phyloP scores from a whole-genome alignment of 768 basidiomycete genomes.

The Lactarius akahatsu region DNA sequence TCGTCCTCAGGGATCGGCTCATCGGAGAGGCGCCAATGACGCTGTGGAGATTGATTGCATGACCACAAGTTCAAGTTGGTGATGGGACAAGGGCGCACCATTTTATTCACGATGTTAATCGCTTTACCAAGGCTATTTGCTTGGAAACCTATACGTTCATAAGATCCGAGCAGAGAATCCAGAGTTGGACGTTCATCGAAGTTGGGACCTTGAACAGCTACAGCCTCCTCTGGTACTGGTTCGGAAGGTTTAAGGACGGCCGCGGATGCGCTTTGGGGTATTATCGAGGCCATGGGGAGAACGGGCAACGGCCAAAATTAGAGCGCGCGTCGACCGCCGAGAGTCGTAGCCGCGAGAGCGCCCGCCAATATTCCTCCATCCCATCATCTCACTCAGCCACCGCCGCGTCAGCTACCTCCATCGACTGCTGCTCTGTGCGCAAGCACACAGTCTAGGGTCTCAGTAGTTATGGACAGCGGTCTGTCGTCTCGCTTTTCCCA shows the following conservation, averaged over 20 bases:
- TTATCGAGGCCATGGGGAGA: constrained; percentile 17
- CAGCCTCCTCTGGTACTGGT: constrained; percentile 59
- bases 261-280: constrained; percentile 63
- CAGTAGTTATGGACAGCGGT: constrained; percentile 5
- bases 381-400: constrained; percentile 8
- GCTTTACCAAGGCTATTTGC: constrained; percentile 90
- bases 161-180: constrained; percentile 67
- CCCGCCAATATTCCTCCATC: constrained; percentile 7
- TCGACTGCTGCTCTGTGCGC: neutral
- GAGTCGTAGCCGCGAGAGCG: constrained; percentile 6
- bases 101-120: constrained; percentile 87
- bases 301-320: neutral
- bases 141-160: constrained; percentile 94
- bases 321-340: neutral
- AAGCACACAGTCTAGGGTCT: neutral
- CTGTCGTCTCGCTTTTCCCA: constrained; percentile 4
- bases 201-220: constrained; percentile 84
- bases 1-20: constrained; percentile 74
- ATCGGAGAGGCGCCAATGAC: constrained; percentile 86
- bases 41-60: constrained; percentile 43
- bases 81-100: constrained; percentile 54
- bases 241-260: constrained; percentile 79
- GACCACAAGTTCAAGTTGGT: neutral
- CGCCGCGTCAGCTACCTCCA: constrained; percentile 17
- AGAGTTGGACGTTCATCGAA: constrained; percentile 71